Evolutionary conservation across 306 rosid genomes (phyloP), one percentile per base, ranked within the genome.

Genomic region (Begonia loranthoides): DNA sequence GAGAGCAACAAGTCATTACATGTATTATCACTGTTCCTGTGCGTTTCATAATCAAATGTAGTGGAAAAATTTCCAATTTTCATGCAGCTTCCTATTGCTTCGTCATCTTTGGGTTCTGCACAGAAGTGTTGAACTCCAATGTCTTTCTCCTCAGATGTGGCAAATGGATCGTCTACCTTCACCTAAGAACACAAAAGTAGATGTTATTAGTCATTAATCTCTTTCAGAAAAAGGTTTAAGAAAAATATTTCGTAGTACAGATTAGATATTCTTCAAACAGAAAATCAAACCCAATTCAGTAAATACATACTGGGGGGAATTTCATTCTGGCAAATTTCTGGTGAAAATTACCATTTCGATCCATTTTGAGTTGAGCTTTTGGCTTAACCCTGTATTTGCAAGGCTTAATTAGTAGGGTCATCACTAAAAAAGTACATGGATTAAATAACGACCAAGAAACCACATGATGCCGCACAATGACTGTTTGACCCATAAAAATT

Each of bases 301-400:
- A 40, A 33, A 14, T 41, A 38, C 79, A 67, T 69, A 90, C 99
- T 73, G 83, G 69, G 52, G 78, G 94, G 64, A 73, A 71, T 69
- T 86, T 82, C 83, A 55, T 54, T 63, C 69, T 71, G 74, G 82
- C 70, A 67, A 76, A 76, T 70, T 73, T 92, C 70, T 44, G 63
- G 24, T 52, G 73, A 47, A 60, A 54, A 69, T 72, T 66, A 34
- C 63, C 76, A 51, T 78, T 77, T 44, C 49, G 63, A 52, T 86
- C 79, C 99, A 86, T 78, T 66, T 72, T 79, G 76, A 64, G 51
- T 66, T 24, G 65, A 56, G 51, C 51, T 51, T 47, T 45, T 52
- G 59, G 58, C 57, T 54, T 55, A 49, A 65, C 55, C 84, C 87
- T 72, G 50, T 66, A 76, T 56, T 52, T 51, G 61, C 72, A 73